These are phyloP conservation scores for Zymoseptoria pseudotritici DNA, from an alignment of 2,329 filamentous ascomycete genomes.

Conservation along the genomic window DNA sequence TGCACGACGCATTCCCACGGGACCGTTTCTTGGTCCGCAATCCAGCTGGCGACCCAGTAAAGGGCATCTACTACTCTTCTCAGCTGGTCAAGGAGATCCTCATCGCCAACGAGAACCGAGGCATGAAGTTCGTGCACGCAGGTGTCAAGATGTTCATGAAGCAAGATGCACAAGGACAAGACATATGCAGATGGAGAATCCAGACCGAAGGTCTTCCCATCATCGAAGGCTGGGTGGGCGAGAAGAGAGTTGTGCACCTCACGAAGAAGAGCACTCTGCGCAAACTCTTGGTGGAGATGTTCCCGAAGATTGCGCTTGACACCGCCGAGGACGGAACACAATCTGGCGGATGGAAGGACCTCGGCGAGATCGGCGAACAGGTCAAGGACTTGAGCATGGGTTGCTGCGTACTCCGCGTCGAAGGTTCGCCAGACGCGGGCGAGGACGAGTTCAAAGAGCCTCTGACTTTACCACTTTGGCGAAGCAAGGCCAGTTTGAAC, in stretches of 20 bases:
- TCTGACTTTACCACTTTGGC: conserved; percentile 89
- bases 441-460: conserved; percentile 58
- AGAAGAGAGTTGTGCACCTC: conserved; percentile 65
- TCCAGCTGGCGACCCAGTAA: conserved; percentile 74
- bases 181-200: conserved; percentile 89
- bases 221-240: conserved; percentile 80
- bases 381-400: conserved; percentile 77
- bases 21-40: conserved; percentile 97
- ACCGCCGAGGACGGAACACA: conserved; percentile 29
- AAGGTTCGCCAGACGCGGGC: conserved; percentile 27
- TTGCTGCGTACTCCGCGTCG: conserved; percentile 78
- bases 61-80: conserved; percentile 95
- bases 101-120: conserved; percentile 76
- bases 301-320: conserved; percentile 63
- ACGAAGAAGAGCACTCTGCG: conserved; percentile 72
- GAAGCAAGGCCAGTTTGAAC: conserved; percentile 84
- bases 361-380: conserved; percentile 81
- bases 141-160: conserved; percentile 99
- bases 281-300: conserved; percentile 88
- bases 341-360: conserved; percentile 62
- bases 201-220: conserved; percentile 91
- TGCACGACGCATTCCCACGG: conserved; percentile 75
- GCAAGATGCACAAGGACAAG: conserved; percentile 80
- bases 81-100: conserved; percentile 78
- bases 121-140: conserved; percentile 91